Evolutionary conservation across 2,329 filamentous ascomycete species (phyloP), one percentile per base, ranked within the genome.

Genomic region (Incumbomyces delicatus): DNA sequence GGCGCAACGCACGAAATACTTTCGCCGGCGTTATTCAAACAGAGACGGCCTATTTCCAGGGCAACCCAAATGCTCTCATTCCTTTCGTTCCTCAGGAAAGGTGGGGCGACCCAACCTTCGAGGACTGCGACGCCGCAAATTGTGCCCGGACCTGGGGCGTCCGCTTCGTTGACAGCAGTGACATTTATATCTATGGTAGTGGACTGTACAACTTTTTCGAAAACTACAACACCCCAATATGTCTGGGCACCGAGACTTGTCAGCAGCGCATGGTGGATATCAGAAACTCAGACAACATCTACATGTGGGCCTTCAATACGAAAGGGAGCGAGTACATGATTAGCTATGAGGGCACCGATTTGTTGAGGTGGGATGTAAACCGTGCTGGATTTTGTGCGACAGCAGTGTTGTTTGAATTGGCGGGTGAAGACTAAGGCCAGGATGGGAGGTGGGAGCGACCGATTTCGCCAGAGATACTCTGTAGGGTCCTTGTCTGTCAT

Each of bases 11-110:
- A 3, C 68, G 71, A 38, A 74, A 85, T 57, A 64, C 84, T 45
- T 81, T 75, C 60, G 74, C 79, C 57, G 79, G 78, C 14, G 72
- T 79, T 55, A 75, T 80, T 40, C 82, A 87, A 60, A 80, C 81
- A 41, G 82, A 86, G 62, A 80, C 81, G 3, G 76, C 82, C 1
- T 87, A 87, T 64, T 85, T 77, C 63, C 82, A 86, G 61, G 77
- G 80, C 18, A 77, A 75, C 58, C 81, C 82, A 0, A 66, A 65
- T 38, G 77, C 81, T 0, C 69, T 72, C 0, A 65, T 66, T 6
- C 82, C 79, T 1, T 85, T 83, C 63, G 64, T 59, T 2, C 56
- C 65, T 0, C 64, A 68, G 16, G 36, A 61, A 1, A 58, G 65
- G 11, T 62, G 73, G 46, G 61, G 67, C 48, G 75, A 80, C 52